Evolutionary conservation across 2,329 filamentous ascomycete species (phyloP), one percentile per base, ranked within the genome.

Genomic region (Helotiales sp.): DNA sequence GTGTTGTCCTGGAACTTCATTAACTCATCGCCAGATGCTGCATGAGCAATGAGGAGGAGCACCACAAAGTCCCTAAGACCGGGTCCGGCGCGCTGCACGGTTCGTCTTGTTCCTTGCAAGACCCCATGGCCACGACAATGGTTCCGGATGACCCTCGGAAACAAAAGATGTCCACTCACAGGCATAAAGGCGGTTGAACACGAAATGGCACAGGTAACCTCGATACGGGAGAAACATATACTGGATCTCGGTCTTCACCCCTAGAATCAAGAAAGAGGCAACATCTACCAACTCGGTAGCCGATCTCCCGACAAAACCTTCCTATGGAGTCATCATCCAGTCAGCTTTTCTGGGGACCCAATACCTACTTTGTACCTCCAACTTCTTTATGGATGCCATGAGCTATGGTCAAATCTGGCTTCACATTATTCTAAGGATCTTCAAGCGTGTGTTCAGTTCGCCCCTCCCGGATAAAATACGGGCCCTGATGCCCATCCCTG

Each of bases 241-340:
- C 71, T 73, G 70, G 71, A 73, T 73, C 69, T 69, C 65, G 70
- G 74, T 73, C 63, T 64, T 65, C 70, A 63, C 45, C 72, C 11
- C 28, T 55, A 68, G 72, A 72, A 69, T 71, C 61, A 65, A 55
- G 63, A 60, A 45, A 57, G n/a, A 61, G 60, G 65, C 52, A 70
- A 69, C 28, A 66, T 64, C 71, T 65, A 57, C 64, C 68, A 71
- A 59, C 58, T 63, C 63, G 65, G 68, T 59, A 32, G 72, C 62
- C 54, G 72, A 73, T 73, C 70, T 65, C 67, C 69, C 72, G 71
- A 66, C 55, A 71, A 71, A 68, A 70, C 59, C 62, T 69, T 64
- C 65, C 68, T 63, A 45, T 28, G 64, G 49, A 28, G 57, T 62
- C 57, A 52, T 57, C 40, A 40, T 30, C 20, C 45, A 59, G 49